Conservation (phyloP, 148 eudicot species). For the Silene uniflora region DNA sequence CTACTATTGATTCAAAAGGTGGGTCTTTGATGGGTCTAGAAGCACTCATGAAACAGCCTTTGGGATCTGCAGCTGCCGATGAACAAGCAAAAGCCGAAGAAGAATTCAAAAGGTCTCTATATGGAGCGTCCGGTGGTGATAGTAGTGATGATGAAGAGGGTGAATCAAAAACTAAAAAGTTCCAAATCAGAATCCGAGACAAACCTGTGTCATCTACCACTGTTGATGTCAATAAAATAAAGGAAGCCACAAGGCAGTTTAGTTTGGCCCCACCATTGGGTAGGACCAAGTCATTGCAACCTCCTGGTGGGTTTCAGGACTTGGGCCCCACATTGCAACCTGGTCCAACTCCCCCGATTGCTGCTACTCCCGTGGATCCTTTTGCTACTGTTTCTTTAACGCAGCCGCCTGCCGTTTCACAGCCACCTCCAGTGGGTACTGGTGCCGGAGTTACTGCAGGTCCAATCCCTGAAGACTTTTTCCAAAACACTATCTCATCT, state of each 20-base stretch:
- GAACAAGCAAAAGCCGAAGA: constrained; percentile 93
- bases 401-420: constrained; percentile 46
- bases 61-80: constrained; percentile 50
- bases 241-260: constrained; percentile 95
- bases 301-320: constrained; percentile 54
- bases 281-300: constrained; percentile 66
- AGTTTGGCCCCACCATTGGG: constrained; percentile 66
- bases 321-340: constrained; percentile 49
- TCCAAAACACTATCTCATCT: constrained; percentile 91
- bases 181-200: constrained; percentile 74
- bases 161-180: constrained; percentile 60
- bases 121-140: constrained; percentile 64
- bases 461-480: constrained; percentile 96
- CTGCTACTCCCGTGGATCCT: constrained; percentile 55
- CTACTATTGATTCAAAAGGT: constrained; percentile 42
- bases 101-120: constrained; percentile 84
- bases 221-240: constrained; percentile 86
- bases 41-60: constrained; percentile 50
- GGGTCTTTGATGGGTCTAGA: constrained; percentile 75
- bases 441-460: constrained; percentile 60
- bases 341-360: constrained; percentile 36
- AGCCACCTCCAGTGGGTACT: constrained; percentile 36
- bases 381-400: constrained; percentile 55
- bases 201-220: constrained; percentile 71
- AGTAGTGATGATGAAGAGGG: constrained; percentile 97